Evolutionary conservation across 441 rosid genomes (phyloP).

Genomic region (Populus hybrid): DNA sequence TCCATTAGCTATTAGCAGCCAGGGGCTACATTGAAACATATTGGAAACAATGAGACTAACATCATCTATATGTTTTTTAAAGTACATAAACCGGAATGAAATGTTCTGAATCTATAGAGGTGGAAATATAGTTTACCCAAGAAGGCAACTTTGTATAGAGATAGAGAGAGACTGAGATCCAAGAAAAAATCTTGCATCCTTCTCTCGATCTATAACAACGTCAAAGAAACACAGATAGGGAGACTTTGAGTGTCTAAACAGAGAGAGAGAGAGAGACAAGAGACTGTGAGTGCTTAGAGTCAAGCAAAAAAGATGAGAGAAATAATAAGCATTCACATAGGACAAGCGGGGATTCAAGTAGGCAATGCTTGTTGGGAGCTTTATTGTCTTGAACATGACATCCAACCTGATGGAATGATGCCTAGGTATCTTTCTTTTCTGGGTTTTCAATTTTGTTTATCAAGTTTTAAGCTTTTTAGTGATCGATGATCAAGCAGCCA

Average conservation of each 20-base stretch:
- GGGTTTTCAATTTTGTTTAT: not conserved
- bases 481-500: not conserved
- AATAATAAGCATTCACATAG: constrained; percentile 83
- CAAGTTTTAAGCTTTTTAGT: constrained; percentile 6
- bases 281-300: not conserved
- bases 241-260: not conserved
- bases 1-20: not conserved
- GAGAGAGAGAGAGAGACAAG: not conserved
- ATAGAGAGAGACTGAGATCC: not conserved
- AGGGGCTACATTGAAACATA: too few relatives aligned
- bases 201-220: not conserved
- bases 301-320: constrained; percentile 49
- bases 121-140: not conserved
- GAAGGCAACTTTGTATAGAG: not conserved
- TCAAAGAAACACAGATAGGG: not conserved
- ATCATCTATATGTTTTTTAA: not conserved
- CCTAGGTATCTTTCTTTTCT: constrained; percentile 44
- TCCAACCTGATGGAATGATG: constrained; percentile 81
- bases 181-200: not conserved
- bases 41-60: not conserved
- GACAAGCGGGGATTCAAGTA: constrained; percentile 88
- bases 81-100: not conserved
- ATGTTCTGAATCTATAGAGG: not conserved
- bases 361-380: constrained; percentile 95
- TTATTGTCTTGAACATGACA: constrained; percentile 83